These are phyloP conservation scores for Phytophthora pseudosyringae DNA, from an alignment of 352 stramenopile species.

Conservation along the genomic window DNA sequence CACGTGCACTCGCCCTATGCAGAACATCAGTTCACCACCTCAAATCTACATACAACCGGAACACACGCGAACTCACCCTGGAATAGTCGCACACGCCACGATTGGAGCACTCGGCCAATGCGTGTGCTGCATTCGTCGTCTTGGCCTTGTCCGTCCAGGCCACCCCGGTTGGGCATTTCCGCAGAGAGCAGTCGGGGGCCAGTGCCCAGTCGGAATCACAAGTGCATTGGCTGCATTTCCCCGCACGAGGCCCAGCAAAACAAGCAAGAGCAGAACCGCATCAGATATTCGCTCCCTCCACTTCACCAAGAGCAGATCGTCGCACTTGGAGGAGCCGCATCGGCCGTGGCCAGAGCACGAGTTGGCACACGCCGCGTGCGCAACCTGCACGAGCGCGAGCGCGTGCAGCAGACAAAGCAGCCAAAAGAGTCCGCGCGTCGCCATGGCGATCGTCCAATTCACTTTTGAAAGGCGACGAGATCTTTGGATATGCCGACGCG, in stretches of 20 bases:
- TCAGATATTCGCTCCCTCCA: neutral
- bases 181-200: slow-evolving; percentile 74
- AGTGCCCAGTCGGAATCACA: slow-evolving; percentile 70
- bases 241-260: neutral
- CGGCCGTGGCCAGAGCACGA: slow-evolving; percentile 66
- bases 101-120: slow-evolving; percentile 68
- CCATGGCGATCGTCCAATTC: slow-evolving; percentile 1
- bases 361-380: slow-evolving; percentile 58
- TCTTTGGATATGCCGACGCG: slow-evolving; percentile 20
- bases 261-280: too few species aligned
- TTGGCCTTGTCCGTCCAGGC: slow-evolving; percentile 87
- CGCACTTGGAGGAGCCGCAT: slow-evolving; percentile 58
- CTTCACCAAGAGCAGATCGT: neutral
- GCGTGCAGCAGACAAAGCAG: slow-evolving; percentile 11
- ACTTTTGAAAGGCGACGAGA: neutral
- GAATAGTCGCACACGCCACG: slow-evolving; percentile 66
- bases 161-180: slow-evolving; percentile 67
- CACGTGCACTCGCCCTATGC: slow-evolving; percentile 62
- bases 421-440: neutral
- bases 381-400: slow-evolving; percentile 2
- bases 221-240: slow-evolving; percentile 54
- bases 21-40: neutral
- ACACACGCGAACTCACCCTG: slow-evolving; percentile 32
- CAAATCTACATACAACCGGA: neutral
- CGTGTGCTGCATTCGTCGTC: slow-evolving; percentile 58